Conservation (phyloP, 2,329 filamentous ascomycete genomes). For the Paecilomyces sp. region DNA sequence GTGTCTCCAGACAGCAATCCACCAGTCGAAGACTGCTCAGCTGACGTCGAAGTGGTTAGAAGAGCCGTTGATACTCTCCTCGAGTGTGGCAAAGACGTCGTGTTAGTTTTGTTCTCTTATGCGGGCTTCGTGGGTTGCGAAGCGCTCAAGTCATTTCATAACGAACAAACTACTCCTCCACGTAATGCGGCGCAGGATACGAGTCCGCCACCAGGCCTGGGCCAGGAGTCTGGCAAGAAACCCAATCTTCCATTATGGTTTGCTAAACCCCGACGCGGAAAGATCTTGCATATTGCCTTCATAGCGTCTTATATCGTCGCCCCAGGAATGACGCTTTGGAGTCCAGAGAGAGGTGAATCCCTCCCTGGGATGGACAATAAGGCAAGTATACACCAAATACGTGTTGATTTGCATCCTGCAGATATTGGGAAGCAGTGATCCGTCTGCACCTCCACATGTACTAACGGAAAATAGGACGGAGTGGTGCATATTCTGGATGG, state of each 20-base stretch:
- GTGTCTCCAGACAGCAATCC: conserved; percentile 1
- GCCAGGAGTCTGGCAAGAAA: background rate
- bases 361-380: background rate
- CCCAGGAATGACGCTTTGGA: conserved; percentile 1
- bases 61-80: conserved; percentile 7
- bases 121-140: conserved; percentile 11
- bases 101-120: conserved; percentile 13
- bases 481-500: conserved; percentile 3
- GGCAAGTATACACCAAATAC: background rate
- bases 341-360: background rate
- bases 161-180: background rate
- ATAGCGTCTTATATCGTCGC: conserved; percentile 3
- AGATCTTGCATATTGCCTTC: conserved; percentile 5
- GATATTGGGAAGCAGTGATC: background rate
- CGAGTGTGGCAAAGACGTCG: conserved; percentile 8
- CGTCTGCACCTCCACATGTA: background rate
- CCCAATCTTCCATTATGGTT: background rate
- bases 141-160: conserved; percentile 7
- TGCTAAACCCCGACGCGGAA: conserved; percentile 1
- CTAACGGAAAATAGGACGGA: conserved; percentile 1
- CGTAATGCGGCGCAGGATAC: background rate
- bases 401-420: background rate
- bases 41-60: conserved; percentile 7
- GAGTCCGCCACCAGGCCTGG: background rate
- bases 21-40: conserved; percentile 1